Evolutionary conservation across 441 rosid species (phyloP).

Genomic region (Erodium chrysanthum): DNA sequence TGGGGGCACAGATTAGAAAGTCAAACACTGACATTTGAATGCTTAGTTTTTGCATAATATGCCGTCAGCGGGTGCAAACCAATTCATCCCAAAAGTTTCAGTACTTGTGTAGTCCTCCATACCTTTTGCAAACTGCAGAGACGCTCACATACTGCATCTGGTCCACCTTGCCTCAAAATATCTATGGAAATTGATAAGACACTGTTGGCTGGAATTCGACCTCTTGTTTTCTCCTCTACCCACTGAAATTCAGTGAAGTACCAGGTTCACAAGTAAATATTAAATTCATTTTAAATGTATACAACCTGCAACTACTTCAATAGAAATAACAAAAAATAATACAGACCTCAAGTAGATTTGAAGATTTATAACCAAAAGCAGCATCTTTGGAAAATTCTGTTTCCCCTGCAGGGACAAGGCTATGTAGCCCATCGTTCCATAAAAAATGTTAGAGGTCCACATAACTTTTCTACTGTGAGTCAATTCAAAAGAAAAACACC

Average conservation of each 20-base stretch:
- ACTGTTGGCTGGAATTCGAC: conserved; percentile 51
- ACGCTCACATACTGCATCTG: conserved; percentile 70
- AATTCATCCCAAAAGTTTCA: not conserved
- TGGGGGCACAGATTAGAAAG: not conserved
- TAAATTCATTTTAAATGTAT: not conserved
- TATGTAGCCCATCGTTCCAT: conserved; percentile 20
- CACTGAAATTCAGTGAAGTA: conserved; percentile 40
- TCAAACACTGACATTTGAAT: not conserved
- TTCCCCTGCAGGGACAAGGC: conserved; percentile 91
- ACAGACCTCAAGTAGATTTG: conserved; percentile 73
- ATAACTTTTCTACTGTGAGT: conserved; percentile 7
- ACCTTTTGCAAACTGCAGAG: conserved; percentile 81
- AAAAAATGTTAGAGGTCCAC: conserved; percentile 14
- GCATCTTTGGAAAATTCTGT: conserved; percentile 97
- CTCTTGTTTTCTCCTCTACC: conserved; percentile 88
- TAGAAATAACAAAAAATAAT: conserved; percentile 12
- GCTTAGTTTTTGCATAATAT: not conserved
- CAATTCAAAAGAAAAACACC: conserved; percentile 12
- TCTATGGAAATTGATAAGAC: conserved; percentile 72
- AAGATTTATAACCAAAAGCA: conserved; percentile 80
- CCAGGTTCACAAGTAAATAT: not conserved
- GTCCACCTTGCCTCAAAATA: conserved; percentile 81
- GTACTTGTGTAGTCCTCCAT: conserved; percentile 4
- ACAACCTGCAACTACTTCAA: not conserved
- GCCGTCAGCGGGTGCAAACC: not conserved